Base-by-base conservation (phyloP, 2,329 filamentous ascomycete genomes). In the Fusarium ramigenum region DNA sequence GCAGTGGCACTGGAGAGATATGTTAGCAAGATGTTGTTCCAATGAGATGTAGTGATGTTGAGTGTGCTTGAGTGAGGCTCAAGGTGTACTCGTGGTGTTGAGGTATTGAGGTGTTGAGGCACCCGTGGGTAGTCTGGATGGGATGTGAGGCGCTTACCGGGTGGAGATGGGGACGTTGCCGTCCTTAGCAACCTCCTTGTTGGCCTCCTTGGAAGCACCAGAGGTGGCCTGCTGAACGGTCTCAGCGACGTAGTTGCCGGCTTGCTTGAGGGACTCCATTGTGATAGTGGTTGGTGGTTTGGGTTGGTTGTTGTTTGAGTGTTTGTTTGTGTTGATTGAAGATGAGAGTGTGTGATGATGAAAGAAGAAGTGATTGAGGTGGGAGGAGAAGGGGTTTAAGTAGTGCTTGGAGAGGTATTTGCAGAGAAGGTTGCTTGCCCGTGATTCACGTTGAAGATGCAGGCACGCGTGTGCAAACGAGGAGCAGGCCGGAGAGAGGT, bases 191-290 rank as follows among this genome's bases (percentile, higher is more conserved):
- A 90, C 84, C 66, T 69, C 37, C 89, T 93, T 93, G 89, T 93
- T 93, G 85, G 85, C 84, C 86, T 93, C 90, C 88, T 93, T 92
- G 85, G 86, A 88, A 73, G 87, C 86, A 78, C 86, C 85, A 70
- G 86, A 84, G 75, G 85, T 79, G 58, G 85, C 84, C 77, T 89
- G 86, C 85, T 92, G 87, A 79, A 92, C 81, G 76, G 85, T 85
- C 87, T 93, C 91, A 75, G 88, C 83, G 84, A 92, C 89, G 88
- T 92, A 92, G 89, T 92, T 92, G 84, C 83, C 87, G 80, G 86
- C 87, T 84, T 92, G 89, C 86, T 87, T 87, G 77, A 84, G 73
- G 75, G 84, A 81, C 75, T 89, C 87, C 87, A 89, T 88, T 83
- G 74, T 83, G 79, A 79, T 70, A 60, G 62, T 72, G 64, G 34